These are phyloP conservation scores for Trametes elegans DNA, from an alignment of 768 basidiomycete genomes.

Conservation along the genomic window DNA sequence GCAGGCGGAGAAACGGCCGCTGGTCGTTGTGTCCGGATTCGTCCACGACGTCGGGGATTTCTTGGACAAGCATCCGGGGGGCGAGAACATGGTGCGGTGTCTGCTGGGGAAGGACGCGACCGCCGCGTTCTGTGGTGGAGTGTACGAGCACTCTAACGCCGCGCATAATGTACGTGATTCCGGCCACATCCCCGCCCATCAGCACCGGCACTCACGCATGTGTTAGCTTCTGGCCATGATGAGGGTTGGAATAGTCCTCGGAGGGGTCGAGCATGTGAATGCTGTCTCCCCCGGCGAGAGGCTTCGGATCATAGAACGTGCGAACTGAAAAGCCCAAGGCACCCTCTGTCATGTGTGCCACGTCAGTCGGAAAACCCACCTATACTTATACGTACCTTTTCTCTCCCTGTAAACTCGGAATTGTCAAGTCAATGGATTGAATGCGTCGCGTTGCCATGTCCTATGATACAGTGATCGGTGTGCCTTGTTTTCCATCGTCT, in stretches of 20 bases:
- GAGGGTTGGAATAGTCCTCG: slow-evolving; percentile 67
- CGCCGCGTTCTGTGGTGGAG: slow-evolving; percentile 80
- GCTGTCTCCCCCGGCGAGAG: slow-evolving; percentile 46
- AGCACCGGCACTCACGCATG: no score
- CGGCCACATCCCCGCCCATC: no score
- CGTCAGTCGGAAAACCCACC: no score
- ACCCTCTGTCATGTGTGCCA: no score
- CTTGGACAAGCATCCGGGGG: slow-evolving; percentile 78
- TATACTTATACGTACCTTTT: no score
- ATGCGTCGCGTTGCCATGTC: no score
- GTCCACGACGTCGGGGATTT: slow-evolving; percentile 82
- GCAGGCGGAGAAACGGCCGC: slow-evolving; percentile 58
- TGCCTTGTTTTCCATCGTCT: not conserved
- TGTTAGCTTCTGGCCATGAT: slow-evolving; percentile 67
- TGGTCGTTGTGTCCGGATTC: slow-evolving; percentile 81
- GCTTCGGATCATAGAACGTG: slow-evolving; percentile 27
- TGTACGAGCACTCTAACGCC: slow-evolving; percentile 80
- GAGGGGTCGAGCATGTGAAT: slow-evolving; percentile 57
- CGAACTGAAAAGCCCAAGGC: no score
- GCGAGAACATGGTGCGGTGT: slow-evolving; percentile 51
- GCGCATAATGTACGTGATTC: slow-evolving; percentile 59
- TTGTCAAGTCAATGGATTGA: no score
- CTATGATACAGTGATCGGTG: not conserved
- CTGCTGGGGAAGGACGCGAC: slow-evolving; percentile 83
- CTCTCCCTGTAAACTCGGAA: no score